phyloP scores from a whole-genome alignment of 495 filamentous ascomycete species.

The Parachaetomium inaequale region DNA sequence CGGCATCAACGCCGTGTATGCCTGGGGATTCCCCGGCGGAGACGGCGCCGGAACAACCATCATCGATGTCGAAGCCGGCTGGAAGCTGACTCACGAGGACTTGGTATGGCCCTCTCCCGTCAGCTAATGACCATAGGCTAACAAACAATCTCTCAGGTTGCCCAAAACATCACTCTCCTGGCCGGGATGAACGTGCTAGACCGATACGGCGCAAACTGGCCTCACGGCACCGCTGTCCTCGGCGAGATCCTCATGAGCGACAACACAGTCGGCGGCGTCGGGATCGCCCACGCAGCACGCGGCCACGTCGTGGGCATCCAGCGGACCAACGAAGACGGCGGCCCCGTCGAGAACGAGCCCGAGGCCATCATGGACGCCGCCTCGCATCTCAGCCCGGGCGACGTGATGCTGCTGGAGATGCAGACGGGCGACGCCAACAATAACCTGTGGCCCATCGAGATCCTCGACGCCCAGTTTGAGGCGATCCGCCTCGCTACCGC shows the following conservation, averaged over 20 bases:
- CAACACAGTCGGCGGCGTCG: conserved; percentile 19
- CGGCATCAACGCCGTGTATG: conserved; percentile 18
- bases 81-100: conserved; percentile 19
- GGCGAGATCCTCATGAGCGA: conserved; percentile 18
- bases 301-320: conserved; percentile 3
- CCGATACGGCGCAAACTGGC: conserved; percentile 1
- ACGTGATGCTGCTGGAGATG: conserved; percentile 18
- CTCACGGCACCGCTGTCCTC: conserved; percentile 19
- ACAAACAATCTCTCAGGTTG: not conserved
- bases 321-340: not conserved
- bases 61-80: conserved; percentile 18
- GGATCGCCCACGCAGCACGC: conserved; percentile 5
- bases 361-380: conserved; percentile 14
- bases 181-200: not conserved
- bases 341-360: not conserved
- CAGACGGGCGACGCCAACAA: conserved; percentile 5
- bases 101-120: not conserved
- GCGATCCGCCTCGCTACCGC: conserved; percentile 14
- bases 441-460: conserved; percentile 12
- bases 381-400: not conserved
- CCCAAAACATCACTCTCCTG: not conserved
- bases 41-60: conserved; percentile 9
- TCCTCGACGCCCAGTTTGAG: conserved; percentile 12
- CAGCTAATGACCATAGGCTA: not conserved
- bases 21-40: conserved; percentile 18